A percentile compares a stretch with the other conserved stretches of the same genome.
These are phyloP conservation scores for Colletotrichum incanum DNA, from an alignment of 2,329 filamentous ascomycete species.

Conservation along the genomic window DNA sequence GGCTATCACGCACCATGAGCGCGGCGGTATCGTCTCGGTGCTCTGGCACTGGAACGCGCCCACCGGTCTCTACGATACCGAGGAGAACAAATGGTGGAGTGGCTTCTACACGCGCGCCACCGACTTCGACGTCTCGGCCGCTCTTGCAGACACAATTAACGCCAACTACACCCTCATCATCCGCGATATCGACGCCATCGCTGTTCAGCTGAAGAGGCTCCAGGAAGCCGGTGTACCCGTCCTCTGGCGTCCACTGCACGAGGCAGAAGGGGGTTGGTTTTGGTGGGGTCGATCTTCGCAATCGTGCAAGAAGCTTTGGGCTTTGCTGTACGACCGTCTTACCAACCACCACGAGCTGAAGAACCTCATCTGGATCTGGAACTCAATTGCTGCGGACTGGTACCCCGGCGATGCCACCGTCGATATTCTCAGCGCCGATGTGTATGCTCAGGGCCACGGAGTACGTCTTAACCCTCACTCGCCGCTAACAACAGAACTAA, in stretches of 20 bases:
- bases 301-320: constrained; percentile 61
- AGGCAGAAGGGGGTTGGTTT: constrained; percentile 67
- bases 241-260: constrained; percentile 64
- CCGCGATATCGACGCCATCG: constrained; percentile 63
- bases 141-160: constrained; percentile 58
- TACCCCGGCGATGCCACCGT: constrained; percentile 63
- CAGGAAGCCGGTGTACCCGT: constrained; percentile 61
- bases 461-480: constrained; percentile 47
- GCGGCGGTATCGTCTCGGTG: constrained; percentile 63
- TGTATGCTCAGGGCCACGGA: constrained; percentile 61
- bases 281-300: no score
- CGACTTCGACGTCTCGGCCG: constrained; percentile 62
- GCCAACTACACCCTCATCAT: constrained; percentile 64
- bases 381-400: constrained; percentile 61
- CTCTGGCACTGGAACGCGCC: constrained; percentile 67
- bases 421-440: constrained; percentile 63
- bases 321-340: constrained; percentile 60
- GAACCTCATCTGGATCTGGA: constrained; percentile 68
- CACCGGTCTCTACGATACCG: constrained; percentile 62
- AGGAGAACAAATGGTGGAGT: constrained; percentile 61
- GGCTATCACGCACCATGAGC: constrained; percentile 59
- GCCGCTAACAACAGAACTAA: background rate
- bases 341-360: constrained; percentile 61
- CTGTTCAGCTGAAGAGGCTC: constrained; percentile 61
- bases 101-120: constrained; percentile 67